Percentiles rank a stretch among this genome's conserved stretches.
phyloP scores from a whole-genome alignment of 345 rosid genomes.

The Carallia brachiata region DNA sequence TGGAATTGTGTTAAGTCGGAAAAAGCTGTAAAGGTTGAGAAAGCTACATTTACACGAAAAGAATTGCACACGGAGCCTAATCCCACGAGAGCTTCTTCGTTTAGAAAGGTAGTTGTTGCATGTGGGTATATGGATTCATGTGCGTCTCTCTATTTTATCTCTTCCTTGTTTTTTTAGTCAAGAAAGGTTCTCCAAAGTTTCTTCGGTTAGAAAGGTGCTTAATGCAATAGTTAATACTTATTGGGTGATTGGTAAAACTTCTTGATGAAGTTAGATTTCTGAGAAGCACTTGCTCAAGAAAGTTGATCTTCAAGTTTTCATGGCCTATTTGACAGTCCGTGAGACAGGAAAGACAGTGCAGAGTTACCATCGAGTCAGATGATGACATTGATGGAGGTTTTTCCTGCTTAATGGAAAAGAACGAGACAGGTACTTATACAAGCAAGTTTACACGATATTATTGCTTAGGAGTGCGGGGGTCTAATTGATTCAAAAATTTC shows the following conservation, averaged over 20 bases:
- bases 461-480: background rate
- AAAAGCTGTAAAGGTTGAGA: slow-evolving; percentile 45
- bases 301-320: background rate
- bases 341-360: slow-evolving; percentile 47
- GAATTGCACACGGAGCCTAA: slow-evolving; percentile 21
- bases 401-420: slow-evolving; percentile 59
- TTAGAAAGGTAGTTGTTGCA: slow-evolving; percentile 35
- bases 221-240: too few relatives aligned
- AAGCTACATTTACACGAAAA: slow-evolving; percentile 22
- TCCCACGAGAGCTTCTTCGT: slow-evolving; percentile 33
- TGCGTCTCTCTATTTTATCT: background rate
- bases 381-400: slow-evolving; percentile 77
- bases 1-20: slow-evolving; percentile 65
- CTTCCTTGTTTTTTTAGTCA: too few relatives aligned
- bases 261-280: too few relatives aligned
- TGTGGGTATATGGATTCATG: too few relatives aligned
- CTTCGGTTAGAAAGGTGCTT: too few relatives aligned
- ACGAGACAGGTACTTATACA: slow-evolving; percentile 49
- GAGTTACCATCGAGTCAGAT: slow-evolving; percentile 59
- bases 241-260: too few relatives aligned
- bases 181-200: too few relatives aligned
- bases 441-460: background rate
- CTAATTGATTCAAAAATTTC: background rate
- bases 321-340: background rate
- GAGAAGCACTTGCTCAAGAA: background rate